Evolutionary conservation across 1,284 basidiomycete genomes (phyloP), one percentile per base, ranked within the genome.

Genomic region (Thelephora terrestris): DNA sequence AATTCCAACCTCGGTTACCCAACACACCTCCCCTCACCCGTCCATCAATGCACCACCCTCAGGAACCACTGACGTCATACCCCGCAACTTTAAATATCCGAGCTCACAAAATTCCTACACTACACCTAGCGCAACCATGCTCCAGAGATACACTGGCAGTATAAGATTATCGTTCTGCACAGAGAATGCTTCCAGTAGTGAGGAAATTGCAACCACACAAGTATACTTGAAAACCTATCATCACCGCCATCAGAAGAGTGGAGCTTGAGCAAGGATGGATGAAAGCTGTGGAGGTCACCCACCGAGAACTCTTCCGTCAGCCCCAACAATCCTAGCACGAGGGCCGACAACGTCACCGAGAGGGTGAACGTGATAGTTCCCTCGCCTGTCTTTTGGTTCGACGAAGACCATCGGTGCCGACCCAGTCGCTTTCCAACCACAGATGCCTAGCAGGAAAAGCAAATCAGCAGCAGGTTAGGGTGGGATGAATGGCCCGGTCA

Each of bases 111-210:
- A 10, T 32, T 32, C 29, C 29, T 32, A 27, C 25, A 27, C 25
- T 27, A 27, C 25, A 27, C 67, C 71, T 40, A 85, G 64, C 40
- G 78, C 79, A 42, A 85, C 65, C 71, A 84, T 72, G 62, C 80
- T 81, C 90, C 91, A 95, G 69, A 90, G 81, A 63, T 86, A 94
- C 64, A 94, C 68, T 20, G 91, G 91, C 51, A 95, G 67, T 29
- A 90, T 90, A 55, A 97, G 71, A 64, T 97, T 97, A 66, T 97
- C 93, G 65, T 97, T 96, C 66, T 97, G 93, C 59, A 85, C 82
- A 18, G 87, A 90, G 49, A 92, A 68, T 16, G 90, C 93, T 66
- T 97, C 93, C 55, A 96, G 72, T 46, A 89, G 62, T 2, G 82
- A 81, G 2, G 84, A 74, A 47, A 89, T 63, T 14, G 66, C 65